phyloP scores from a whole-genome alignment of 495 filamentous ascomycete genomes.

The Lichenothelia convexa region DNA sequence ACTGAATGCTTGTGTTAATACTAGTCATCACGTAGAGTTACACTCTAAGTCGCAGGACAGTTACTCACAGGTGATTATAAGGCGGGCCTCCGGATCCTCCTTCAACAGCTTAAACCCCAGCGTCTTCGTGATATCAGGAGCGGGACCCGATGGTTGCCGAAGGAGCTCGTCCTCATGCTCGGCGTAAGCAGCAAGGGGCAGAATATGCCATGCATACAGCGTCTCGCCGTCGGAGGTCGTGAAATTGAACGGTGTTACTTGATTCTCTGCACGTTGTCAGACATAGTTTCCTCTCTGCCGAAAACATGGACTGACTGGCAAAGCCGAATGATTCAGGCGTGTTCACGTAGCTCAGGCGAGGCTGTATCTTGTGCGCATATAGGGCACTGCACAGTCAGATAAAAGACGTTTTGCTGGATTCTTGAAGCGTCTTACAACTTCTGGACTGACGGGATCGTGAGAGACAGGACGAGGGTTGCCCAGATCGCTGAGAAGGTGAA shows the following conservation, averaged over 20 bases:
- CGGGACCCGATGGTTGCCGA: constrained; percentile 5
- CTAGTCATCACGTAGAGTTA: background rate
- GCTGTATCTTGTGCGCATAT: constrained; percentile 59
- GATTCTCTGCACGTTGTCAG: constrained; percentile 11
- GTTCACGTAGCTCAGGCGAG: constrained; percentile 41
- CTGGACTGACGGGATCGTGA: constrained; percentile 36
- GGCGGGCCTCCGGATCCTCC: constrained; percentile 14
- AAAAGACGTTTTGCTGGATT: background rate
- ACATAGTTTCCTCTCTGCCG: background rate
- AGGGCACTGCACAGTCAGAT: constrained; percentile 35
- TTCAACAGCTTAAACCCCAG: constrained; percentile 16
- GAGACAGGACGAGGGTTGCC: constrained; percentile 23
- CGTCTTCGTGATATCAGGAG: constrained; percentile 16
- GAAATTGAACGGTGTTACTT: constrained; percentile 23
- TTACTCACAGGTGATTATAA: constrained; percentile 20
- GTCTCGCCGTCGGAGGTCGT: constrained; percentile 18
- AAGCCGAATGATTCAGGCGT: constrained; percentile 66
- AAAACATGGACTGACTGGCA: constrained; percentile 36
- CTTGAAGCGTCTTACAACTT: constrained; percentile 27
- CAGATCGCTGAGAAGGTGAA: constrained; percentile 19
- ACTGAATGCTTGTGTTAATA: background rate
- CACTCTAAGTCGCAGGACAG: no score
- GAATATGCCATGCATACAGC: constrained; percentile 24
- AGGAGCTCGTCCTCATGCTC: constrained; percentile 15
- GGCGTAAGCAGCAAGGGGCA: constrained; percentile 21